A percentile compares a stretch with the other conserved stretches of the same genome.
These are phyloP conservation scores for Hordeum vulgare DNA, from an alignment of 176 grass and related monocot species.

Conservation along the genomic window MorexV3_pseudomolecules_assembly NC_058522.1:180354889-180355388, in stretches of 20 bases:
- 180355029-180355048: neutral
- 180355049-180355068: neutral
- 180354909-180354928: neutral
- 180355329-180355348: conserved; percentile 97
- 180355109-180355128: conserved; percentile 4
- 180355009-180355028: neutral
- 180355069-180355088: neutral
- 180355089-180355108: conserved; percentile 14
- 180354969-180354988: neutral
- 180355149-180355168: neutral
- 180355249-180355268: conserved; percentile 69
- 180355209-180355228: conserved; percentile 1
- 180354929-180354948: neutral
- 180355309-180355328: conserved; percentile 95
- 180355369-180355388: conserved; percentile 92
- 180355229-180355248: neutral
- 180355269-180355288: conserved; percentile 98
- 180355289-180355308: conserved; percentile 78
- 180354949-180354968: neutral
- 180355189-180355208: neutral
- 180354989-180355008: neutral
- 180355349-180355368: conserved; percentile 98
- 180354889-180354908: neutral
- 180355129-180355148: neutral
- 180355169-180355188: neutral